Evolutionary conservation across 2,329 filamentous ascomycete genomes (phyloP), one percentile per base, ranked within the genome.

Genomic region (Botrytis porri): DNA sequence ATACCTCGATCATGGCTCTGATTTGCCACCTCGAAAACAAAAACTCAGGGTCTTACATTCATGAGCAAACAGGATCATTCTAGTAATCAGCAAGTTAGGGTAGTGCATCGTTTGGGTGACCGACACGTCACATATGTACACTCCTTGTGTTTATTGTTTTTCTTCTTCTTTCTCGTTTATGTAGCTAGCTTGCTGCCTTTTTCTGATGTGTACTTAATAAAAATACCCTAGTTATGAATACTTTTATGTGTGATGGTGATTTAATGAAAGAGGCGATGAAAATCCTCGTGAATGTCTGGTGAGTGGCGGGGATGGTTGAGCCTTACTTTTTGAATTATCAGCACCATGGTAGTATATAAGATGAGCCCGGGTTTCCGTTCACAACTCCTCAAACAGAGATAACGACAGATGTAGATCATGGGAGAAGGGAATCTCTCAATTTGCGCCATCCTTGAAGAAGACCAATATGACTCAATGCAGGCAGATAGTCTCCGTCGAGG

Each of bases 51-150:
- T n/a, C n/a, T 29, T 39, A 37, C 51, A 70, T 37, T 63, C 60
- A 51, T 64, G 60, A 71, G 59, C 69, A 65, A 71, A 71, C 45
- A 71, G 43, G 69, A 71, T 71, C 69, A 71, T 32, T 25, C 48
- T 62, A 70, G 69, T 32, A 70, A 48, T 39, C 25, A 51, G 59
- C 41, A 54, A 57, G 48, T 57, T 35, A 29, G 64, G 64, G 35
- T 35, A 57, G 18, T 57, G n/a, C 18, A 57, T 18, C 35, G 35
- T 54, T 57, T 39, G 35, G 45, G 48, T 57, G 64, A 67, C 64
- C 35, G 35, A 37, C 35, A 67, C 48, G 35, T 22, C 39, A 39
- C 35, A 41, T 10, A 41, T 57, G 25, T 67, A 57, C 35, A 67
- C 48, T 57, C 54, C 45, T 29, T 67, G 64, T 48, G 16, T 57